Conservation (phyloP, 1,284 basidiomycete species). For the Ustilago loliicola region DNA sequence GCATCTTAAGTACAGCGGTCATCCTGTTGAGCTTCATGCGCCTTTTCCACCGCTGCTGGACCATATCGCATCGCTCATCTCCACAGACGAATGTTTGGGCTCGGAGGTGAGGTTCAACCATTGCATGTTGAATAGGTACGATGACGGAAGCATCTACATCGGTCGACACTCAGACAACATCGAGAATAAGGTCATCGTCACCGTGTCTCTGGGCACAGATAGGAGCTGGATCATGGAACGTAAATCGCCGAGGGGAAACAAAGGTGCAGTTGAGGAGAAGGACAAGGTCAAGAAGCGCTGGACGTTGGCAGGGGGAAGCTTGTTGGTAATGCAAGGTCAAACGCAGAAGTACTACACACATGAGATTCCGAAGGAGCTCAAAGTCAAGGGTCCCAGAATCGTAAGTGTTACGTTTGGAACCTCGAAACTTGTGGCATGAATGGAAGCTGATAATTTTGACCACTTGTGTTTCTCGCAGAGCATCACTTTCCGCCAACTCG, state of each 20-base stretch:
- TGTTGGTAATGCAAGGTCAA: slow-evolving; percentile 75
- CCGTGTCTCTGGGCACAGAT: slow-evolving; percentile 73
- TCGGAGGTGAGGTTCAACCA: slow-evolving; percentile 73
- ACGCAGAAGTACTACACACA: slow-evolving; percentile 74
- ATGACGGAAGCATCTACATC: slow-evolving; percentile 73
- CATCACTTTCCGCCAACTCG: slow-evolving; percentile 57
- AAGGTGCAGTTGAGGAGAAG: neutral
- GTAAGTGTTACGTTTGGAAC: slow-evolving; percentile 15
- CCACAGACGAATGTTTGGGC: slow-evolving; percentile 69
- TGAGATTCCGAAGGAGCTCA: slow-evolving; percentile 64
- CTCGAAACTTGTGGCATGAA: too few relatives aligned
- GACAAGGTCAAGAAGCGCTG: slow-evolving; percentile 63
- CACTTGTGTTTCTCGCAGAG: slow-evolving; percentile 24
- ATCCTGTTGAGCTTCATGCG: slow-evolving; percentile 71
- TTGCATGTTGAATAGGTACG: slow-evolving; percentile 74
- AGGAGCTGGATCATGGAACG: slow-evolving; percentile 73
- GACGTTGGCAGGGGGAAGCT: slow-evolving; percentile 72
- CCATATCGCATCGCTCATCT: slow-evolving; percentile 71
- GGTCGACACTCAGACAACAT: slow-evolving; percentile 71
- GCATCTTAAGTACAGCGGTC: slow-evolving; percentile 72
- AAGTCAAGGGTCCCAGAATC: slow-evolving; percentile 53
- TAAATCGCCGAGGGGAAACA: slow-evolving; percentile 22
- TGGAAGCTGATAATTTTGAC: neutral
- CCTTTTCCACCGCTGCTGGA: slow-evolving; percentile 72
- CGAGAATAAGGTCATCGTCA: slow-evolving; percentile 73